Base-by-base conservation (phyloP, 2,329 filamentous ascomycete species). In the Hortaea werneckii region DNA sequence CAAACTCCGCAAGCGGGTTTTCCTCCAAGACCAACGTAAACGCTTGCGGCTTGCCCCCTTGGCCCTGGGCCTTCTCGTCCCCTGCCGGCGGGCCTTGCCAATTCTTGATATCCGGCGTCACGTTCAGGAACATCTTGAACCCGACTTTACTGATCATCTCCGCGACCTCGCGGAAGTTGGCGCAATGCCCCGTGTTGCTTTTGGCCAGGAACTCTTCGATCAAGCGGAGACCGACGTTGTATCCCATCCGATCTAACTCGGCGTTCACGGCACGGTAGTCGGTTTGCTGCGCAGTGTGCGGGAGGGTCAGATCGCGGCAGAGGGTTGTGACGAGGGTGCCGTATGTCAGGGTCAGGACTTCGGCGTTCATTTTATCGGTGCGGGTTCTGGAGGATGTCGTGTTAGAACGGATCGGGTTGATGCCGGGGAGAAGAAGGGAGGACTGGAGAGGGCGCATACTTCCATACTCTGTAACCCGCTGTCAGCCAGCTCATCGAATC, bases 191-290 rank as follows among this genome's bases (percentile, higher is more conserved):
- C 2, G 85, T 87, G 58, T 87, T 90, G 5, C 88, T 92, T 67
- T 95, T 96, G 58, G 92, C 92, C 12, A 98, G 80, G 61, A 95
- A 98, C 68, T 98, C 92, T 59, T 98, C 92, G 57, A 98, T 95
- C 54, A 98, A 71, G 34, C 92, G 85, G 61, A 96, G 75, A 28
- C 92, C 92, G 54, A 98, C 98, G 61, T 96, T 96, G 71, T 96
- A 95, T 45, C 92, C 92, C 92, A 98, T 98, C 70, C 90, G 94
- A 64, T 98, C 92, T 39, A 98, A 77, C 66, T 98, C 92, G 66
- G 90, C 88, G 71, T 98, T 98, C 64, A 98, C 90, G 65, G 96
- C 88, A 43, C 79, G 74, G 64, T 98, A 98, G 69, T 96, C 87
- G 59, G 80, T 82, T 58, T 95, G 88, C n/a, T 45, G 47, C 13